Percentiles rank a stretch among this genome's conserved stretches.
Conservation (phyloP, 2,329 filamentous ascomycete genomes). For the Aspergillus japonicus region DNA sequence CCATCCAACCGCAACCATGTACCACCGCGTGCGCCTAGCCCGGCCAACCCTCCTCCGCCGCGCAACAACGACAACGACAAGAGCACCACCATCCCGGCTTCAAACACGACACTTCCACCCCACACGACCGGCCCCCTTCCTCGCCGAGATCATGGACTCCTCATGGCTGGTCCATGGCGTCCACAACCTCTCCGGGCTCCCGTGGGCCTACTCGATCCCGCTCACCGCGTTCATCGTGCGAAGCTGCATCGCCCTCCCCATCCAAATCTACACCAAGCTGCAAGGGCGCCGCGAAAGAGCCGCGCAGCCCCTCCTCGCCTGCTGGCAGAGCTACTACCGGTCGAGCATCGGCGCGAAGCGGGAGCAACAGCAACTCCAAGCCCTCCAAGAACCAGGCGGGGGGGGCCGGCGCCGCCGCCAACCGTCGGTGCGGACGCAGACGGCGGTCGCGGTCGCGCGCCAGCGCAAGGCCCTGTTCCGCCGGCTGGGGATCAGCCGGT, state of each 20-base stretch:
- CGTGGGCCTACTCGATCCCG: conserved; percentile 57
- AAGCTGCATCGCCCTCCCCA: conserved; percentile 47
- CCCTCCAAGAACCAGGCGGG: too few species aligned
- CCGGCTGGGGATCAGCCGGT: conserved; percentile 35
- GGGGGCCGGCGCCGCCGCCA: neutral
- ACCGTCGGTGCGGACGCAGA: neutral
- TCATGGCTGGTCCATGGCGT: conserved; percentile 51
- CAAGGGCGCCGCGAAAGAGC: conserved; percentile 42
- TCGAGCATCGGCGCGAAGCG: neutral
- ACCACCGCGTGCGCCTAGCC: neutral
- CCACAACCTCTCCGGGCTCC: conserved; percentile 49
- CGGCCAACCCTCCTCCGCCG: neutral
- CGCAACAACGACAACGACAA: conserved; percentile 2
- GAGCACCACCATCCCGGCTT: neutral
- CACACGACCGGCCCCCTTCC: conserved; percentile 42
- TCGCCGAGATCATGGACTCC: conserved; percentile 47
- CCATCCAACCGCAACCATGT: neutral
- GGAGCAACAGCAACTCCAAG: neutral
- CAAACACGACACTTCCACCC: conserved; percentile 52
- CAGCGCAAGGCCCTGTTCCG: conserved; percentile 27
- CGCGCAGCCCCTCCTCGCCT: conserved; percentile 43
- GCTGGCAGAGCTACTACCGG: conserved; percentile 34
- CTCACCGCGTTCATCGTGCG: conserved; percentile 55
- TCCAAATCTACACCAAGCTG: conserved; percentile 46
- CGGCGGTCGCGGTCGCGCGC: neutral